Conservation (phyloP, 257 asterid species). For the Solanum etuberosum region DNA sequence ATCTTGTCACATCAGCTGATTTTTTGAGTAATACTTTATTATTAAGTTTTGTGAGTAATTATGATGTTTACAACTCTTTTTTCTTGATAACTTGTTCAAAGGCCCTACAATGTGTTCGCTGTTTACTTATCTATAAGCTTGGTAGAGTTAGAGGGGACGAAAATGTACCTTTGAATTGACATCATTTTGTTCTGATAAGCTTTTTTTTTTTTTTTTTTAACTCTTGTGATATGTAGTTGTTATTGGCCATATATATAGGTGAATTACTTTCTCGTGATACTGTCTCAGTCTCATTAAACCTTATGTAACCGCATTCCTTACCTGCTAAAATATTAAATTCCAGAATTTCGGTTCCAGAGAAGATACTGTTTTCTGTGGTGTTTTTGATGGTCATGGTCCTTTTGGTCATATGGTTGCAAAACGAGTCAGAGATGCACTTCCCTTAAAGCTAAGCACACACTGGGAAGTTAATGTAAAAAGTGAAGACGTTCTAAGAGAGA, state of each 20-base stretch:
- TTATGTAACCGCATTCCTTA: neutral
- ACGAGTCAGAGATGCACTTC: slow-evolving; percentile 66
- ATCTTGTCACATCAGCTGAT: neutral
- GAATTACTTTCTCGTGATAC: neutral
- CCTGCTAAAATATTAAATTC: neutral
- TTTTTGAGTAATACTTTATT: neutral
- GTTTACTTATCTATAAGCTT: neutral
- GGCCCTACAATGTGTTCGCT: neutral
- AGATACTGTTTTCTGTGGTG: slow-evolving; percentile 75
- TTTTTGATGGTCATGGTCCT: slow-evolving; percentile 78
- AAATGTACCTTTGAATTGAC: neutral
- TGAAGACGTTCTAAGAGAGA: slow-evolving; percentile 40
- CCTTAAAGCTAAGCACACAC: slow-evolving; percentile 51
- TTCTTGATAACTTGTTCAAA: neutral
- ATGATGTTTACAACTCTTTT: neutral
- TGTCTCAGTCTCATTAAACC: neutral
- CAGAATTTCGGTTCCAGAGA: slow-evolving; percentile 69
- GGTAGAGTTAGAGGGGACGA: neutral
- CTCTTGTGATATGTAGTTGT: neutral
- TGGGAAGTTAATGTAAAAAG: slow-evolving; percentile 59
- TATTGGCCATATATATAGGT: neutral
- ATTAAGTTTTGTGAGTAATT: neutral
- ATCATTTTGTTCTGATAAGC: neutral
- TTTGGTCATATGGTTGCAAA: slow-evolving; percentile 75
- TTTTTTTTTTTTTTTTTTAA: neutral